These are phyloP conservation scores for Globisporangium abappressorium DNA, from an alignment of 352 stramenopile species.

Conservation along the genomic window DNA sequence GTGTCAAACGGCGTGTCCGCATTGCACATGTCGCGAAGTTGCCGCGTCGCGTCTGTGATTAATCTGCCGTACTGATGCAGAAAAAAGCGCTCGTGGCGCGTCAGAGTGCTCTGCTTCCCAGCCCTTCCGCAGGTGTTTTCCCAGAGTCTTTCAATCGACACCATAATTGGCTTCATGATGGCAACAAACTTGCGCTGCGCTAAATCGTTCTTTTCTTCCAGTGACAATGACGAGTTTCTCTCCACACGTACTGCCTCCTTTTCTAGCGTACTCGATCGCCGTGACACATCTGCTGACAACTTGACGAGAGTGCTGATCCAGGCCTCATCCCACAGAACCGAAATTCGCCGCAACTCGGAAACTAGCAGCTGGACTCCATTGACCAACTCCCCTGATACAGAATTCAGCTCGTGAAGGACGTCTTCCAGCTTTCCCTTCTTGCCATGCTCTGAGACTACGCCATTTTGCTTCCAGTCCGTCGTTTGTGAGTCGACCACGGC, in stretches of 20 bases:
- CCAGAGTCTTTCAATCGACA: slow-evolving; percentile 62
- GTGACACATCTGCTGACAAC: slow-evolving; percentile 64
- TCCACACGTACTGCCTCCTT: slow-evolving; percentile 72
- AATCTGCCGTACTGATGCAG: slow-evolving; percentile 50
- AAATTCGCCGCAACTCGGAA: slow-evolving; percentile 72
- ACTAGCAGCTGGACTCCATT: slow-evolving; percentile 60
- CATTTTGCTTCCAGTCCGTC: background rate
- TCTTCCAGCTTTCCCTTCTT: slow-evolving; percentile 26
- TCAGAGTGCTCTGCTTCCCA: slow-evolving; percentile 29
- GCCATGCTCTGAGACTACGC: background rate
- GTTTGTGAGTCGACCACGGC: slow-evolving; percentile 58
- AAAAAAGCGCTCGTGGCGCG: slow-evolving; percentile 75
- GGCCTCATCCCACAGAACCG: slow-evolving; percentile 81
- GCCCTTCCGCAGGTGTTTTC: slow-evolving; percentile 54
- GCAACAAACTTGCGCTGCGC: slow-evolving; percentile 70
- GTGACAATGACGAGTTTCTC: slow-evolving; percentile 63
- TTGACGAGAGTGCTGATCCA: slow-evolving; percentile 76
- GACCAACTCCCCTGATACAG: slow-evolving; percentile 38
- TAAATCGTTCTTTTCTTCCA: slow-evolving; percentile 59
- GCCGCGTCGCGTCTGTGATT: slow-evolving; percentile 45
- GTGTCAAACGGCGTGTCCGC: slow-evolving; percentile 15
- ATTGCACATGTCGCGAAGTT: slow-evolving; percentile 45
- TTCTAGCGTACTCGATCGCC: slow-evolving; percentile 62
- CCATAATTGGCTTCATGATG: slow-evolving; percentile 81
- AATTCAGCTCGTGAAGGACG: slow-evolving; percentile 43